phyloP scores from a whole-genome alignment of 116 monocot genomes.

The Phalaenopsis hybrid region DNA sequence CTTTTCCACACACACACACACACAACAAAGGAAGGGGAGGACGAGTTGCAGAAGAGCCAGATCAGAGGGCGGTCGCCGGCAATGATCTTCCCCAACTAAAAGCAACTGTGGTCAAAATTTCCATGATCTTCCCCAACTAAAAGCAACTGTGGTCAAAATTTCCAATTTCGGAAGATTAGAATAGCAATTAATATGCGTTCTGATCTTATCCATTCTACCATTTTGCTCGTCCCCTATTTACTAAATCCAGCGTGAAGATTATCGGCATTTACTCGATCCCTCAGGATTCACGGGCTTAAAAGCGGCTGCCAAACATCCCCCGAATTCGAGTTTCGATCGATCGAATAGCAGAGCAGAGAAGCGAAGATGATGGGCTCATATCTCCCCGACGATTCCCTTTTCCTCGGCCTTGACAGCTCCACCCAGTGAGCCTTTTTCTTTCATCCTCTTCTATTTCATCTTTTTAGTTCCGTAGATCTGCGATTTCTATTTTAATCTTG shows the following conservation, averaged over 20 bases:
- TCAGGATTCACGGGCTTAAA: too few species aligned
- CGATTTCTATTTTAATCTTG: background rate
- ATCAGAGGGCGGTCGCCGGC: too few species aligned
- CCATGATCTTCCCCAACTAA: too few species aligned
- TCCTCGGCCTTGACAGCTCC: slow-evolving; percentile 87
- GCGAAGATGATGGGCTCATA: slow-evolving; percentile 25
- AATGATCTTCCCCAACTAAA: too few species aligned
- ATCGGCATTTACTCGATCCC: background rate
- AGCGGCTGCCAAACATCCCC: background rate
- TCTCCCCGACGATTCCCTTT: slow-evolving; percentile 60
- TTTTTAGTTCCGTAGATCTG: background rate
- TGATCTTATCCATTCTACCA: background rate
- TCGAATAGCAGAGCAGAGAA: background rate
- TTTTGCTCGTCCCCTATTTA: background rate
- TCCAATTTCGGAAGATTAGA: background rate
- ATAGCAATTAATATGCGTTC: background rate
- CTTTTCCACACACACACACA: too few species aligned
- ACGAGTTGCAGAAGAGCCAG: too few species aligned
- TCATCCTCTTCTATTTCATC: background rate
- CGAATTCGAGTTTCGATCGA: background rate
- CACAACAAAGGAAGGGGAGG: too few species aligned
- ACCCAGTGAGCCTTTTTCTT: slow-evolving; percentile 48
- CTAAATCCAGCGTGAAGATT: background rate
- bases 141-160: background rate
- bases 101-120: background rate